Evolutionary conservation across 768 basidiomycete genomes (phyloP), one percentile per base, ranked within the genome.

Genomic region (Rubroboletus satanas): DNA sequence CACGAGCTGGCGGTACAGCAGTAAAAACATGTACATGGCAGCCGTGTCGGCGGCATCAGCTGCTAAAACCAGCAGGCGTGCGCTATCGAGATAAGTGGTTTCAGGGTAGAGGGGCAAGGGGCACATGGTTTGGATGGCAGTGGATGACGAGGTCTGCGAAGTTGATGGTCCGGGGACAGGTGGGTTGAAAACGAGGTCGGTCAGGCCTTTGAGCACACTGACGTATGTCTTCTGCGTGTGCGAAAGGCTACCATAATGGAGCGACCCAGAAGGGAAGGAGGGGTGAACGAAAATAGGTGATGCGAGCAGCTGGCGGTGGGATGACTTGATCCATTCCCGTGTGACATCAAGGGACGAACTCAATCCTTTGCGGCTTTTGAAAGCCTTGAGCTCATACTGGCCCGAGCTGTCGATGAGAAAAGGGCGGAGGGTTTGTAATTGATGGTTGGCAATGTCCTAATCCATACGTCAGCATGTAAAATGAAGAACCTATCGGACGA

Each of bases 381-480:
- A 90, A 28, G 84, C 83, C 65, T 83, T 82, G 59, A 87, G 78
- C 68, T 96, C 93, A 64, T 89, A 90, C 38, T 84, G 82, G 21
- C 86, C 83, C 1, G 93, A 85, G 37, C 85, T 84, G 55, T 85
- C 83, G 62, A 90, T 79, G 53, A 97, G 82, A 75, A 87, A 92
- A n/a, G 93, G 91, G 47, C 93, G 86, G n/a, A 95, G 79, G 32
- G 90, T 87, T 66, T 93, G 88, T 32, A 97, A 81, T 73, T 96
- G 94, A 73, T 96, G 94, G 69, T 97, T 97, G 28, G 94, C 94
- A 58, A 97, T 94, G 70, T 97, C 94, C 93, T 96, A 64, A 39
- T 66, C 28, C 29, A 57, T 58, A 58, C 56, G 61, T 65, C 38
- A 67, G 60, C 58, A 56, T 35, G 53, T 14, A 41, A 45, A 57